These are phyloP conservation scores for Delonix regia DNA, from an alignment of 306 rosid species.

Conservation along the genomic window DNA sequence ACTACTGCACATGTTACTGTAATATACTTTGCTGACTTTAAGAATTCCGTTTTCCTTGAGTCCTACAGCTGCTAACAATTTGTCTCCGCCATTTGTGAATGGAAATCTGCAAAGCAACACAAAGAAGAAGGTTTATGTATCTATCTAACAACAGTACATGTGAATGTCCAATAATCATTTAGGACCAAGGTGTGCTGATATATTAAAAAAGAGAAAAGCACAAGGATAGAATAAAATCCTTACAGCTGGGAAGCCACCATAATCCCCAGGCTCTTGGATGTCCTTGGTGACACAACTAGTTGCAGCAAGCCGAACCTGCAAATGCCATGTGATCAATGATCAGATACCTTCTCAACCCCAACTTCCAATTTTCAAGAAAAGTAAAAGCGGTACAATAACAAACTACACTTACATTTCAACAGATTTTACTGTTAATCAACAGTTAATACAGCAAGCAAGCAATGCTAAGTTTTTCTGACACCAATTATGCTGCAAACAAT, in stretches of 20 bases:
- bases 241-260: constrained; percentile 86
- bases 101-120: constrained; percentile 58
- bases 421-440: constrained; percentile 16
- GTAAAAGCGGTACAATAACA: constrained; percentile 15
- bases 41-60: constrained; percentile 36
- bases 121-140: constrained; percentile 14
- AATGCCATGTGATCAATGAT: constrained; percentile 31
- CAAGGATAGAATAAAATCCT: constrained; percentile 31
- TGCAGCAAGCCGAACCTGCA: constrained; percentile 91
- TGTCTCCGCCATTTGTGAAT: constrained; percentile 78
- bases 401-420: neutral
- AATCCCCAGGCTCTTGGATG: constrained; percentile 83
- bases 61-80: constrained; percentile 50
- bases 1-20: neutral
- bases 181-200: neutral
- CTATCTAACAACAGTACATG: neutral
- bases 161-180: constrained; percentile 13
- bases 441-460: constrained; percentile 10
- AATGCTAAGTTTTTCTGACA: constrained; percentile 12
- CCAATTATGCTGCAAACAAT: constrained; percentile 3
- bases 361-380: constrained; percentile 9
- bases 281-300: constrained; percentile 79
- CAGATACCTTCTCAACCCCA: constrained; percentile 37
- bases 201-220: neutral
- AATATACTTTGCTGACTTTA: constrained; percentile 30